phyloP scores from a whole-genome alignment of 2,329 filamentous ascomycete species.

The Botrytis tulipae region DNA sequence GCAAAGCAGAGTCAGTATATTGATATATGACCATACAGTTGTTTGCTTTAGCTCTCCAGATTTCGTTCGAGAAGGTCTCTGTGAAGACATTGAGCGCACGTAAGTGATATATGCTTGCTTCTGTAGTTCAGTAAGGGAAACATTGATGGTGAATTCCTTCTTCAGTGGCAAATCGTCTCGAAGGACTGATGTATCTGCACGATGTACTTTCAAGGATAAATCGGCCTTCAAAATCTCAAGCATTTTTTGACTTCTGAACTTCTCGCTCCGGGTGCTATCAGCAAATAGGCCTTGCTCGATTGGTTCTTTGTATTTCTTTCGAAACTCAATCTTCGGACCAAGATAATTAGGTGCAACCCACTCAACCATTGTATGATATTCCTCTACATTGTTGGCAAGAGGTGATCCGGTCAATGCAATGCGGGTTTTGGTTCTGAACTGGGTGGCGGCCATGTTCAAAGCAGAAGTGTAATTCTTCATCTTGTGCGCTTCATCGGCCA shows the following conservation, averaged over 20 bases:
- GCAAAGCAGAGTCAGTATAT: constrained; percentile 52
- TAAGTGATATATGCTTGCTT: constrained; percentile 57
- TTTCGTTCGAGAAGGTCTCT: constrained; percentile 31
- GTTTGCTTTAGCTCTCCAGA: constrained; percentile 42
- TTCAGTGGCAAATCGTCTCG: constrained; percentile 69
- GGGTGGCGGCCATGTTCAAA: constrained; percentile 52
- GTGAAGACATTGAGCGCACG: constrained; percentile 42
- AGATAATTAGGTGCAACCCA: constrained; percentile 83
- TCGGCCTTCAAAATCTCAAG: constrained; percentile 69
- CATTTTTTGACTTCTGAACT: constrained; percentile 60
- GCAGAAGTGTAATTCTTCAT: constrained; percentile 65
- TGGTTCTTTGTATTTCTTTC: constrained; percentile 64
- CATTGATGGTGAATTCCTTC: constrained; percentile 75
- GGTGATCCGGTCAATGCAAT: constrained; percentile 88
- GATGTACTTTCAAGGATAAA: constrained; percentile 74
- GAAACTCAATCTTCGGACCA: constrained; percentile 67
- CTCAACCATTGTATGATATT: constrained; percentile 84
- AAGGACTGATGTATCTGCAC: constrained; percentile 68
- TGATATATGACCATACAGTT: constrained; percentile 54
- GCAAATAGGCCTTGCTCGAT: constrained; percentile 69
- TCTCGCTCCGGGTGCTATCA: constrained; percentile 58
- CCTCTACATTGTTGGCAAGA: constrained; percentile 76
- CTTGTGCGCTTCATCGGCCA: constrained; percentile 82
- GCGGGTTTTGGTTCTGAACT: constrained; percentile 65
- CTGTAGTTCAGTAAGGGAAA: constrained; percentile 69